A percentile compares a stretch with the other conserved stretches of the same genome.
phyloP scores from a whole-genome alignment of 2,329 filamentous ascomycete species.

The Calycina marina region DNA sequence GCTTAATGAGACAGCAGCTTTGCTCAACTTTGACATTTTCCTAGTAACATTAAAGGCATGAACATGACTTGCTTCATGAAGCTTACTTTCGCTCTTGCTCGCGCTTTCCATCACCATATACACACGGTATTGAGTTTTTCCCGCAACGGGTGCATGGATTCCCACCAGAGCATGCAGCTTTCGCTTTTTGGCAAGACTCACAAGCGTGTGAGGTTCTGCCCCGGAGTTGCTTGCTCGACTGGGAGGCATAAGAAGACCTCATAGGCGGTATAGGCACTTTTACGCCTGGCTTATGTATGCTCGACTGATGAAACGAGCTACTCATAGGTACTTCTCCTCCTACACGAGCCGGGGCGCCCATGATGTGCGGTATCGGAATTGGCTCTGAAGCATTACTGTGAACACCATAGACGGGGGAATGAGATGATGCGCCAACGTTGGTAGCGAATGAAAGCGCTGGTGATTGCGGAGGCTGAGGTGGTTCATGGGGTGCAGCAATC shows the following conservation, averaged over 20 bases:
- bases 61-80: neutral
- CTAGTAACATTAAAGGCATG: conserved; percentile 6
- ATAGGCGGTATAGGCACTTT: too few relatives aligned
- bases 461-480: neutral
- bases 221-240: too few relatives aligned
- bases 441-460: too few relatives aligned
- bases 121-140: conserved; percentile 10
- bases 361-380: too few relatives aligned
- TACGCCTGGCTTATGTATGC: too few relatives aligned
- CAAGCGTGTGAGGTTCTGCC: conserved; percentile 22
- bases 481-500: neutral
- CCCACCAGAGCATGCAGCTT: conserved; percentile 24
- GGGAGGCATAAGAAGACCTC: too few relatives aligned
- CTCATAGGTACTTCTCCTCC: too few relatives aligned
- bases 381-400: too few relatives aligned
- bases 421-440: too few relatives aligned
- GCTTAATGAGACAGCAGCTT: conserved; percentile 8
- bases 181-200: conserved; percentile 22
- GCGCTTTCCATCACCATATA: conserved; percentile 20
- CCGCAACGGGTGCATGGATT: conserved; percentile 22
- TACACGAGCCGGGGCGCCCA: too few relatives aligned
- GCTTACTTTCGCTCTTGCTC: conserved; percentile 16
- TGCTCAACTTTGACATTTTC: conserved; percentile 11
- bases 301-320: too few relatives aligned
- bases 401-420: too few relatives aligned